Conservation (phyloP, 495 filamentous ascomycete genomes). For the Hypoxylon fragiforme region DNA sequence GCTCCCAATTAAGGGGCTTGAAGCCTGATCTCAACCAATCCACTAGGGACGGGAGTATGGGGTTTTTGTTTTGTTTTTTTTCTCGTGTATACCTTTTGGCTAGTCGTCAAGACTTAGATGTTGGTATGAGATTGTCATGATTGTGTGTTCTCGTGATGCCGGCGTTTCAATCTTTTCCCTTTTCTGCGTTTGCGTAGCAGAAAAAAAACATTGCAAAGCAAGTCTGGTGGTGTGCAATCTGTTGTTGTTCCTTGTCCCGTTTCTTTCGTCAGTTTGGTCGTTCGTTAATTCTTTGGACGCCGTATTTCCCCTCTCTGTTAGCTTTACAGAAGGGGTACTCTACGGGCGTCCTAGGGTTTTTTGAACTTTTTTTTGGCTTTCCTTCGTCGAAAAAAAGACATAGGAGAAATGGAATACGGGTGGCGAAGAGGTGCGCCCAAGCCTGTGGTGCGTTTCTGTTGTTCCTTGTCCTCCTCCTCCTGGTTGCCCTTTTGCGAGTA, state of each 20-base stretch:
- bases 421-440: slow-evolving; percentile 41
- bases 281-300: slow-evolving; percentile 17
- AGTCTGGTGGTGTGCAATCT: too few species aligned
- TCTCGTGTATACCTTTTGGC: slow-evolving; percentile 13
- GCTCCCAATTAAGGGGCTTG: slow-evolving; percentile 45
- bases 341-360: slow-evolving; percentile 6
- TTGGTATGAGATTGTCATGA: slow-evolving; percentile 12
- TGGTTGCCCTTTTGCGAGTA: slow-evolving; percentile 22
- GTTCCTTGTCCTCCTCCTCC: slow-evolving; percentile 34
- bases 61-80: slow-evolving; percentile 1
- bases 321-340: slow-evolving; percentile 7
- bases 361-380: slow-evolving; percentile 22
- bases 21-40: slow-evolving; percentile 40
- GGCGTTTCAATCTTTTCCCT: too few species aligned
- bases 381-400: slow-evolving; percentile 24
- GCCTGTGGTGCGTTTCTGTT: slow-evolving; percentile 36
- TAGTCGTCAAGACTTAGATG: slow-evolving; percentile 37
- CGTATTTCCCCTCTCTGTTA: slow-evolving; percentile 11
- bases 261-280: slow-evolving; percentile 27
- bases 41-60: slow-evolving; percentile 20
- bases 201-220: too few species aligned
- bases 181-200: too few species aligned
- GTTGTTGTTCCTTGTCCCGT: not conserved
- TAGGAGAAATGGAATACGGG: slow-evolving; percentile 33
- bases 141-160: slow-evolving; percentile 33